These are phyloP conservation scores for Westerdykella aurantiaca DNA, from an alignment of 2,329 filamentous ascomycete genomes.

Conservation along the genomic window DNA sequence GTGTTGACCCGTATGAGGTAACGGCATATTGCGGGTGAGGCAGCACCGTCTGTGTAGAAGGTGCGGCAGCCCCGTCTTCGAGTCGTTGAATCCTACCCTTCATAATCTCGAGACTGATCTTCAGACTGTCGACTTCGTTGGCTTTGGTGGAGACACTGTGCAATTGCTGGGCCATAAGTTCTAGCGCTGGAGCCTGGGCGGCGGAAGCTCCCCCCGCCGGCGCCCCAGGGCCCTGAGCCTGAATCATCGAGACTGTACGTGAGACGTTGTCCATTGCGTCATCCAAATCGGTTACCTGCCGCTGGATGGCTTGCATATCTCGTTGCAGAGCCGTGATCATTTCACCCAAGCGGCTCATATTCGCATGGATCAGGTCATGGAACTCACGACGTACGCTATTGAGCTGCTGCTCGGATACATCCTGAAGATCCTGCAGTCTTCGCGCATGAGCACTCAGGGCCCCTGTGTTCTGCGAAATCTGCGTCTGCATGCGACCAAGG, in stretches of 20 bases:
- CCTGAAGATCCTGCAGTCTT: constrained; percentile 25
- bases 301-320: constrained; percentile 36
- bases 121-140: constrained; percentile 44
- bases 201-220: constrained; percentile 4
- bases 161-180: constrained; percentile 41
- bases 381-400: constrained; percentile 38
- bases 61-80: constrained; percentile 20
- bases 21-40: no score
- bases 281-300: no score
- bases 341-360: background rate
- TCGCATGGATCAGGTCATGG: constrained; percentile 18
- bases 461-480: constrained; percentile 25
- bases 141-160: constrained; percentile 38
- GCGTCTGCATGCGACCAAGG: constrained; percentile 44
- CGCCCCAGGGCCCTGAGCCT: constrained; percentile 9
- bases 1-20: no score
- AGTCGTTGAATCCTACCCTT: constrained; percentile 41
- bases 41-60: no score
- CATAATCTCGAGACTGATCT: constrained; percentile 45
- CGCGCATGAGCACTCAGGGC: constrained; percentile 30
- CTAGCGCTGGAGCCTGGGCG: constrained; percentile 38
- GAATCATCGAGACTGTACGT: constrained; percentile 6
- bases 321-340: constrained; percentile 23
- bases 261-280: no score
- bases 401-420: constrained; percentile 23